phyloP scores from a whole-genome alignment of 164 flowering plant genomes.

The Akebia trifoliata region DNA sequence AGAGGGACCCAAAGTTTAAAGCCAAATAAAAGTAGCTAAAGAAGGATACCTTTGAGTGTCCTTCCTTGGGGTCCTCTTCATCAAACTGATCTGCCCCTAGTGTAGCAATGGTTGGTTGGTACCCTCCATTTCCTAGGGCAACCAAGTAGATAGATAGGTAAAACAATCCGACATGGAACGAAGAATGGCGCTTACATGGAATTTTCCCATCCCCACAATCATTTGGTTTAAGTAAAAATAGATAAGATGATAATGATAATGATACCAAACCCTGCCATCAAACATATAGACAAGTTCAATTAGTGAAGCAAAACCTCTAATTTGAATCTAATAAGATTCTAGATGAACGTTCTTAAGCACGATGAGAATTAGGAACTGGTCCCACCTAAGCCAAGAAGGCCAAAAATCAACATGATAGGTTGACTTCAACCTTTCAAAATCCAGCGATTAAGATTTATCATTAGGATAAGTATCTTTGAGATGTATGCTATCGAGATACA shows the following conservation, averaged over 20 bases:
- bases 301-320: background rate
- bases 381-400: no score
- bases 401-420: no score
- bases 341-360: no score
- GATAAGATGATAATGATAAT: conserved; percentile 54
- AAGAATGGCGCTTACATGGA: conserved; percentile 54
- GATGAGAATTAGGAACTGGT: no score
- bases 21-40: conserved; percentile 94
- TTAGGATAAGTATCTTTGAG: no score
- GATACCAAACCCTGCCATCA: conserved; percentile 58
- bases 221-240: conserved; percentile 62
- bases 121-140: conserved; percentile 93
- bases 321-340: no score
- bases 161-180: conserved; percentile 44
- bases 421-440: no score
- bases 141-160: conserved; percentile 70
- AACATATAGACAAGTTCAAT: conserved; percentile 7
- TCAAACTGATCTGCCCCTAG: conserved; percentile 95
- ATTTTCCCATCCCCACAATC: conserved; percentile 56
- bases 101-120: conserved; percentile 91
- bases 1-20: conserved; percentile 76
- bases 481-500: no score
- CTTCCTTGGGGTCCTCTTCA: conserved; percentile 60
- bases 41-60: conserved; percentile 66
- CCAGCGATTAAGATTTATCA: no score